Conservation (phyloP, 2,329 filamentous ascomycete species). For the Geosmithia flava region DNA sequence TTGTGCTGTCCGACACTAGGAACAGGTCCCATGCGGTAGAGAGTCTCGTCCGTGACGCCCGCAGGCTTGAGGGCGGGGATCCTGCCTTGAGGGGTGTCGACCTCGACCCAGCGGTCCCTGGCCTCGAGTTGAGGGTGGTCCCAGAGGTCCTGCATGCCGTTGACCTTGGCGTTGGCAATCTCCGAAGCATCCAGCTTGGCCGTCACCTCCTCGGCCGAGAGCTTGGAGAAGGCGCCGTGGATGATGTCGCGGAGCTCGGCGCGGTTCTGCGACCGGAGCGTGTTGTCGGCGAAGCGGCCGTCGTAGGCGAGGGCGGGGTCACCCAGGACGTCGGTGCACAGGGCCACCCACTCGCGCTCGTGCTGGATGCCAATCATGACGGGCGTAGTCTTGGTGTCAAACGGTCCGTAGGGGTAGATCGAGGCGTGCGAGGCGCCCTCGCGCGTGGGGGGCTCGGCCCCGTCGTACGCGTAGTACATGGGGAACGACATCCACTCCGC, state of each 20-base stretch:
- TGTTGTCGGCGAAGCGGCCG: slow-evolving; percentile 32
- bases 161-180: slow-evolving; percentile 43
- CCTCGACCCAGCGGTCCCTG: slow-evolving; percentile 35
- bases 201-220: slow-evolving; percentile 26
- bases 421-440: slow-evolving; percentile 39
- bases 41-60: neutral
- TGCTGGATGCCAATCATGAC: slow-evolving; percentile 48
- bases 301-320: slow-evolving; percentile 28
- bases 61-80: slow-evolving; percentile 34
- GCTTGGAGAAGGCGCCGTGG: slow-evolving; percentile 21
- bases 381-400: slow-evolving; percentile 30
- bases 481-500: slow-evolving; percentile 47
- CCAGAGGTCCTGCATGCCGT: slow-evolving; percentile 42
- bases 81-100: slow-evolving; percentile 30
- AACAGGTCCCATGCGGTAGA: slow-evolving; percentile 1
- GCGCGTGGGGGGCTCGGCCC: slow-evolving; percentile 25
- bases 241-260: slow-evolving; percentile 32
- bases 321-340: slow-evolving; percentile 32
- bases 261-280: slow-evolving; percentile 30
- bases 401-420: slow-evolving; percentile 45
- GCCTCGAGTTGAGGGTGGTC: slow-evolving; percentile 37
- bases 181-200: slow-evolving; percentile 29
- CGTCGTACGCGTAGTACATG: slow-evolving; percentile 37
- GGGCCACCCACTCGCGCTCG: slow-evolving; percentile 39
- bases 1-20: slow-evolving; percentile 3